Evolutionary conservation across 2,329 filamentous ascomycete species (phyloP), one percentile per base, ranked within the genome.

Genomic region (Alternaria novae-zelandiae): DNA sequence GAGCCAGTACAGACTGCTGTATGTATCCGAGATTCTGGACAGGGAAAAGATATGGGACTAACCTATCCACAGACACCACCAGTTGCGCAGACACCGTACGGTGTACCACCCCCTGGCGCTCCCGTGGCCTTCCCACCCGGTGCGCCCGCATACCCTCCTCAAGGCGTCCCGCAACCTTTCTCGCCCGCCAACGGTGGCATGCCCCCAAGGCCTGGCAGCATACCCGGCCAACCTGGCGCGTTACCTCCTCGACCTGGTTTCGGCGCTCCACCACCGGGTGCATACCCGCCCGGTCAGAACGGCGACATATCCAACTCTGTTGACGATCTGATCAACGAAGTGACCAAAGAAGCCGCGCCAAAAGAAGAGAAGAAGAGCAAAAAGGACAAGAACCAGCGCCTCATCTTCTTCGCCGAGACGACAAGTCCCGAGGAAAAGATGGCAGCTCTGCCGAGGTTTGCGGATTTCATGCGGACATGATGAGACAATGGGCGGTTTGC

Each of bases 381-480:
- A 85, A 91, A 91, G 79, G 90, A 89, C 75, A 74, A 78, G 68
- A 77, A 78, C 45, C 84, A 83, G 71, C 84, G 88, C 78, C 90
- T 97, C 87, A 85, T 97, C 28, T 97, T 96, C 82, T 89, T 89
- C 66, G 92, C 96, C 76, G 89, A 91, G 55, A 90, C 91, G 62
- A 83, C 89, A 74, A 96, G 92, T 74, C 92, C 93, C 2, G 94
- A 97, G 83, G 94, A 97, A 85, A 93, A 90, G 82, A 94, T 97
- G 92, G 91, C 93, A 26, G 82, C 84, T 76, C 83, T 96, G 82
- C 85, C 91, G 65, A 90, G 89, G 80, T 97, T 96, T 83, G 89
- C 90, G 0, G 68, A 69, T 46, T 74, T 72, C 57, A 67, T 70
- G 54, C 61, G 69, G 63, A 67, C 69, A 54, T 77, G 71, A 64